Evolutionary conservation across 441 rosid species (phyloP).

Genomic region (Pelargonium australe): DNA sequence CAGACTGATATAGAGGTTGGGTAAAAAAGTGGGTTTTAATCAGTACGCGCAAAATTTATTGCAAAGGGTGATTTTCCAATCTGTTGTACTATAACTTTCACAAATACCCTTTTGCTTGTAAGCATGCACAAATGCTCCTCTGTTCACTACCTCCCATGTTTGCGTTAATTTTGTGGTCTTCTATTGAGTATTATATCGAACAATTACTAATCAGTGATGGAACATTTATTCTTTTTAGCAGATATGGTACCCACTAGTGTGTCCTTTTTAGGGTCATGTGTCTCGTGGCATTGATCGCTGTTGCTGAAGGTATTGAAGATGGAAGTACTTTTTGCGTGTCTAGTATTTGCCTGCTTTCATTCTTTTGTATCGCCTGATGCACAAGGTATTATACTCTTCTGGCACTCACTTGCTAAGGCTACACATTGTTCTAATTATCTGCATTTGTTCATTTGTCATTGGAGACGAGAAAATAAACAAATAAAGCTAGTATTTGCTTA

Average conservation of each 20-base stretch:
- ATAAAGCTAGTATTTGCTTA: too few relatives aligned
- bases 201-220: slow-evolving; percentile 9
- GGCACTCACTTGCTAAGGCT: not conserved
- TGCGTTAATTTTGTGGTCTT: too few relatives aligned
- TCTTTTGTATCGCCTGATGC: slow-evolving; percentile 47
- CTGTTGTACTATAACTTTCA: not conserved
- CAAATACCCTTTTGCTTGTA: not conserved
- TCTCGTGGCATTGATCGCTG: slow-evolving; percentile 15
- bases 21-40: not conserved
- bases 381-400: slow-evolving; percentile 47
- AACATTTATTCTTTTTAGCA: slow-evolving; percentile 10
- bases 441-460: not conserved
- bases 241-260: slow-evolving; percentile 27
- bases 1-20: too few relatives aligned
- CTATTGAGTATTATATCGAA: not conserved
- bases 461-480: not conserved
- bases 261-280: slow-evolving; percentile 12
- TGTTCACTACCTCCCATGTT: not conserved
- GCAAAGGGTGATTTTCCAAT: not conserved
- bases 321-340: slow-evolving; percentile 36
- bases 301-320: slow-evolving; percentile 36
- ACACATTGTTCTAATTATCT: not conserved
- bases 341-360: slow-evolving; percentile 42
- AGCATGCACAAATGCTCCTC: not conserved
- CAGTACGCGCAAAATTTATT: not conserved